Evolutionary conservation across 1,284 basidiomycete genomes (phyloP), one percentile per base, ranked within the genome.

Genomic region (Cyathus pygmaeus): DNA sequence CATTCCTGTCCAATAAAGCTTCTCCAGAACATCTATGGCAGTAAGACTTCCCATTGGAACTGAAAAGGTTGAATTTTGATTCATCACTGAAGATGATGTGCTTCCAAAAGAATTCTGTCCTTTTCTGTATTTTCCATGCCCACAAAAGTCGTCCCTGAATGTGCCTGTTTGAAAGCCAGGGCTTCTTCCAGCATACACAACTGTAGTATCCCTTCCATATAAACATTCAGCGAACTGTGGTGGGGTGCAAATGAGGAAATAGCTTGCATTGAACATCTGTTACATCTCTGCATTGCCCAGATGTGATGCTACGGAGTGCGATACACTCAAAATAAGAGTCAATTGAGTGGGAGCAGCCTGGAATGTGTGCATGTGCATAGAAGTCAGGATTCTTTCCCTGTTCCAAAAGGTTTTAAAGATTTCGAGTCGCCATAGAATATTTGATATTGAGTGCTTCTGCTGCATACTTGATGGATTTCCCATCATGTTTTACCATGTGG

Each of bases 41-140:
- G 31, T 63, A 73, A 30, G 66, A 26, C 36, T 56, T 50, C 36
- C 72, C 70, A 70, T 74, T 72, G 31, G 71, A 71, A 3, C 65
- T 64, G 53, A 73, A 61, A 23, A 67, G 52, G 23, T 71, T 71
- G 60, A 73, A 56, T 21, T 56, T 56, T 2, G 55, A 56, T 41
- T 56, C 55, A 56, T 56, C 55, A 42, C 36, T 29, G 42, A 46
- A 56, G n/a, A 21, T 42, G 1, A 59, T 54, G 33, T 19, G 26
- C 42, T 31, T 30, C 61, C 61, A 62, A 36, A 47, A 24, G 15
- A 44, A 19, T n/a, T 42, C n/a, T 10, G 36, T 39, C 61, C 54
- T 42, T 19, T 27, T n/a, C 3, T 10, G 3, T 15, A 26, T 23
- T n/a, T 6, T 26, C 26, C 19, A 10, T 7, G 55, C 55, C 55